Evolutionary conservation across 441 rosid species (phyloP).

Genomic region (Codiaeum variegatum): DNA sequence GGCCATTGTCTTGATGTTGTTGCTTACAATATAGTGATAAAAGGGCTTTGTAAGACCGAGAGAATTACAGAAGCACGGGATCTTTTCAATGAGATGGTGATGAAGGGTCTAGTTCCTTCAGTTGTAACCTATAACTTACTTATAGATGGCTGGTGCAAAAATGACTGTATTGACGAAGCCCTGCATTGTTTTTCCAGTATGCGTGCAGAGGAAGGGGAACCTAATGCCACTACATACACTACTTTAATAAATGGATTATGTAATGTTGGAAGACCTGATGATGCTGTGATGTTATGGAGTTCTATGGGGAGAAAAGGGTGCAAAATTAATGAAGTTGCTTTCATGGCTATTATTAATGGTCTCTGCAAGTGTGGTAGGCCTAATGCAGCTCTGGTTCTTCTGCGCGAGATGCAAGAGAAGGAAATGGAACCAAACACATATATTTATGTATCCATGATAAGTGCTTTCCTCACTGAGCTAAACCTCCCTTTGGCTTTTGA

Average conservation of each 20-base stretch:
- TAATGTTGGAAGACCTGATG: constrained; percentile 60
- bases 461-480: constrained; percentile 41
- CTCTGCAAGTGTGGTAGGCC: constrained; percentile 76
- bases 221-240: constrained; percentile 71
- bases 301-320: constrained; percentile 55
- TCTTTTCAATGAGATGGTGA: constrained; percentile 61
- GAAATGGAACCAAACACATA: constrained; percentile 64
- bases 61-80: constrained; percentile 59
- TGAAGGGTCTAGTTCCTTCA: constrained; percentile 65
- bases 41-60: constrained; percentile 59
- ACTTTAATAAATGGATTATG: constrained; percentile 66
- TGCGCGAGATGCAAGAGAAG: constrained; percentile 58
- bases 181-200: constrained; percentile 53
- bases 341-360: constrained; percentile 70
- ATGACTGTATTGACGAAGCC: constrained; percentile 49
- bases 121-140: constrained; percentile 63
- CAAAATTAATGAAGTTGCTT: constrained; percentile 50
- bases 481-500: constrained; percentile 48
- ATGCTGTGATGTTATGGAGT: constrained; percentile 61
- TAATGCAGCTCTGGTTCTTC: constrained; percentile 47
- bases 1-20: constrained; percentile 73
- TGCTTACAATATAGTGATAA: constrained; percentile 70
- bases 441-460: constrained; percentile 47
- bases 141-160: constrained; percentile 84
- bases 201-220: constrained; percentile 45